Evolutionary conservation across 2,329 filamentous ascomycete species (phyloP).

Genomic region (Colletotrichum sp.): DNA sequence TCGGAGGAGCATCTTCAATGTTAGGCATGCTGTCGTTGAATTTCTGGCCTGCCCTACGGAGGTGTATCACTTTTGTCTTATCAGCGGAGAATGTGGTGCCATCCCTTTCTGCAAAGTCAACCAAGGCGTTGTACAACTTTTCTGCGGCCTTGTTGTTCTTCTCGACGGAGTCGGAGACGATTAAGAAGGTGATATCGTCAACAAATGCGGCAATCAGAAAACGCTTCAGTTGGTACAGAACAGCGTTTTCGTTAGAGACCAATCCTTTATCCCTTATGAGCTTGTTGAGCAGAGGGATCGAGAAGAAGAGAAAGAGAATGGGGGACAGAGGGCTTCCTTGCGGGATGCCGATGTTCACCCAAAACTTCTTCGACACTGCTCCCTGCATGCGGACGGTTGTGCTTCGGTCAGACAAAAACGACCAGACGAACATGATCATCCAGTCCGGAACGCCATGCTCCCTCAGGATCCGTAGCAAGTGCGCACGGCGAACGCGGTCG

Average conservation of each 20-base stretch:
- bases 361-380: not conserved
- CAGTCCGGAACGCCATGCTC: not conserved
- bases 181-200: not conserved
- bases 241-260: not conserved
- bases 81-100: not conserved
- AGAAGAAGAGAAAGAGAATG: not conserved
- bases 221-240: not conserved
- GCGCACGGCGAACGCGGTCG: too few relatives aligned
- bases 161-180: not conserved
- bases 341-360: not conserved
- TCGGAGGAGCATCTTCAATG: not conserved
- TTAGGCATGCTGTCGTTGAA: not conserved
- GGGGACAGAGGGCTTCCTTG: not conserved
- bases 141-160: not conserved
- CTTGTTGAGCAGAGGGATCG: not conserved
- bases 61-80: not conserved
- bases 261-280: not conserved
- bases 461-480: too few relatives aligned
- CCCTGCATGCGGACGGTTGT: not conserved
- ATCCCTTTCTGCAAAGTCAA: not conserved
- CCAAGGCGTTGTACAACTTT: not conserved
- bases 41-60: not conserved
- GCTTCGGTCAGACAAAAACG: not conserved
- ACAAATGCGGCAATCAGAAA: not conserved
- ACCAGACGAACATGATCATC: not conserved